These are phyloP conservation scores for Coemansia reversa DNA, from an alignment of 192 early-diverging fungal species.

Conservation along the genomic window DNA sequence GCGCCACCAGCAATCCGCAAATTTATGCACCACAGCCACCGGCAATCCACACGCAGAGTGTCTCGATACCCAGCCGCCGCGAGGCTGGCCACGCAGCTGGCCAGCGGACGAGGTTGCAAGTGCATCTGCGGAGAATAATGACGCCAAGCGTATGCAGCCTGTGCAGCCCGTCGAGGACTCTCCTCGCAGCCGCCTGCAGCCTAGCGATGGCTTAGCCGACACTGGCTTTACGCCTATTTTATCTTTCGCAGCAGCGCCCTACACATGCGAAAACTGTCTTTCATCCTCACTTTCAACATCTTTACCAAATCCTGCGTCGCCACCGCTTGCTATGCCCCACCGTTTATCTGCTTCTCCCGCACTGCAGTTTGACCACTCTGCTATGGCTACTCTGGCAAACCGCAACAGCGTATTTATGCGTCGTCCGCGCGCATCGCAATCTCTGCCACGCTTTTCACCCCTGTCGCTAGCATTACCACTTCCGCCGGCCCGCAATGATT, in stretches of 20 bases:
- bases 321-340: background rate
- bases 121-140: no score
- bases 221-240: no score
- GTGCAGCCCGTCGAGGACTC: no score
- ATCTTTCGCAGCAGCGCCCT: no score
- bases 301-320: background rate
- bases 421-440: constrained; percentile 7
- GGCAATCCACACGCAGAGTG: background rate
- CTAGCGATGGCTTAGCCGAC: no score
- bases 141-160: no score
- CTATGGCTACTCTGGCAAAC: constrained; percentile 2
- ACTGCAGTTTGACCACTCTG: constrained; percentile 13
- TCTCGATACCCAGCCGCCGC: background rate
- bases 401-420: constrained; percentile 41
- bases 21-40: constrained; percentile 4
- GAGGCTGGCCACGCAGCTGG: no score
- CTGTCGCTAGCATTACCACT: background rate
- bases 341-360: background rate
- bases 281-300: background rate
- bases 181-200: no score
- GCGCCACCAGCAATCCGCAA: constrained; percentile 1
- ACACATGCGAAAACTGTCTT: no score
- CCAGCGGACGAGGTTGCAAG: no score
- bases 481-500: constrained; percentile 1
- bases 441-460: background rate